Evolutionary conservation across 768 basidiomycete genomes (phyloP), one percentile per base, ranked within the genome.

Genomic region (Pleurotus eryngii): DNA sequence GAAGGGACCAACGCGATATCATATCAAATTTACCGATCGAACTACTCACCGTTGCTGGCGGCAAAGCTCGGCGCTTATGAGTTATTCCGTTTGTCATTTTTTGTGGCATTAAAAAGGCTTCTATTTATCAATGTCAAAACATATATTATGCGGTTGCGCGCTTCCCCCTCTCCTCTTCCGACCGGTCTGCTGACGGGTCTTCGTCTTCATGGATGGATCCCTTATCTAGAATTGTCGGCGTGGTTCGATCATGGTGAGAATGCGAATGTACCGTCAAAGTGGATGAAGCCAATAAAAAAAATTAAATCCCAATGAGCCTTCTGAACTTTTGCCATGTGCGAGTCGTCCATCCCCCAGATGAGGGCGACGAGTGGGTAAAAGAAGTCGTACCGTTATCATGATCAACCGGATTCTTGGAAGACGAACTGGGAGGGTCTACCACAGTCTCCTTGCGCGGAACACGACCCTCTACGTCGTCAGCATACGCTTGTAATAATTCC

Each of bases 391-490:
- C 90, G 70, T 90, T 87, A 70, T 85, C 76, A 73, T 68, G 64
- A 57, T 67, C 53, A 40, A 48, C 46, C 14, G 47, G 12, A 22
- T 42, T 49, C 27, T 45, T 27, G 11, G 30, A 35, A 22, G 55
- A 43, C 24, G 57, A 18, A 18, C 40, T 54, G 26, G 49, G 26
- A 38, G 46, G 9, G 26, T 46, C 54, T 43, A 53, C 22, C 35
- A 17, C 24, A 22, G 30, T 37, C 7, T 43, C 30, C 40, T 55
- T 49, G 49, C 18, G 51, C 26, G 60, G 67, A 27, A 56, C 63
- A 51, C 78, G 80, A 57, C 90, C 92, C 72, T 97, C 95, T n/a
- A 92, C 81, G 64, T 98, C 95, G 67, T 95, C 90, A 17, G 92
- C 96, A 65, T 89, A 98, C 60, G 85, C 83, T 72, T 98, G 85